A percentile compares a stretch with the other conserved stretches of the same genome.
phyloP scores from a whole-genome alignment of 495 filamentous ascomycete species.

The Talaromyces stipitatus region DNA sequence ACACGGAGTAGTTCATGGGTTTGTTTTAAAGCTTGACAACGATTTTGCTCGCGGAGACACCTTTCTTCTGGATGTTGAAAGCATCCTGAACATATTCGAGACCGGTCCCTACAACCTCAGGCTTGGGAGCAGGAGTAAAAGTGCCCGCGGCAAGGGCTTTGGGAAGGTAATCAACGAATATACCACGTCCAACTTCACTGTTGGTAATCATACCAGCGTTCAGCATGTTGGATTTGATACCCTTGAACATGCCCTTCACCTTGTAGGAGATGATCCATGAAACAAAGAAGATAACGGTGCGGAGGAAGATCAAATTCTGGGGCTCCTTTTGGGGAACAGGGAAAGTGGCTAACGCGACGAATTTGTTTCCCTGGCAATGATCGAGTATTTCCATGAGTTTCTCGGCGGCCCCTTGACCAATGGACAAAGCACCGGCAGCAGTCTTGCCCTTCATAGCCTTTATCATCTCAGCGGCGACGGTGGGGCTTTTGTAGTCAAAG shows the following conservation, averaged over 20 bases:
- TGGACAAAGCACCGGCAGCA: constrained; percentile 4
- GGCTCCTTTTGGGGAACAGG: constrained; percentile 9
- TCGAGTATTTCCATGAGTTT: constrained; percentile 3
- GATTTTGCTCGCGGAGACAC: constrained; percentile 8
- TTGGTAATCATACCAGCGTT: constrained; percentile 5
- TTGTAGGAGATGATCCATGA: constrained; percentile 7
- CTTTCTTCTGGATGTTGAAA: constrained; percentile 9
- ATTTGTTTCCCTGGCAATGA: constrained; percentile 6
- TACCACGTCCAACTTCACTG: constrained; percentile 1
- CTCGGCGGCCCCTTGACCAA: constrained; percentile 4
- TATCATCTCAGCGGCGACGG: constrained; percentile 20
- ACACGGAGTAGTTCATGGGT: background rate
- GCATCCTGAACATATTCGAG: constrained; percentile 3
- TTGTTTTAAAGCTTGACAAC: constrained; percentile 3
- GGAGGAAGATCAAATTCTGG: constrained; percentile 3
- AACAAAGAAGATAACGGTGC: constrained; percentile 3
- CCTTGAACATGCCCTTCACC: constrained; percentile 9
- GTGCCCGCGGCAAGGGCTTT: constrained; percentile 6
- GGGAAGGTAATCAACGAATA: constrained; percentile 4
- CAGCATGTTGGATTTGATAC: constrained; percentile 4
- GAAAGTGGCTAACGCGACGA: constrained; percentile 1
- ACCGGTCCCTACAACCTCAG: background rate
- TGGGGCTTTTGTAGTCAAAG: constrained; percentile 35
- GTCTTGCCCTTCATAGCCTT: constrained; percentile 2
- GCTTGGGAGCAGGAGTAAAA: constrained; percentile 5